Conservation (phyloP, 2,329 filamentous ascomycete genomes). For the Neurospora crassa region DNA sequence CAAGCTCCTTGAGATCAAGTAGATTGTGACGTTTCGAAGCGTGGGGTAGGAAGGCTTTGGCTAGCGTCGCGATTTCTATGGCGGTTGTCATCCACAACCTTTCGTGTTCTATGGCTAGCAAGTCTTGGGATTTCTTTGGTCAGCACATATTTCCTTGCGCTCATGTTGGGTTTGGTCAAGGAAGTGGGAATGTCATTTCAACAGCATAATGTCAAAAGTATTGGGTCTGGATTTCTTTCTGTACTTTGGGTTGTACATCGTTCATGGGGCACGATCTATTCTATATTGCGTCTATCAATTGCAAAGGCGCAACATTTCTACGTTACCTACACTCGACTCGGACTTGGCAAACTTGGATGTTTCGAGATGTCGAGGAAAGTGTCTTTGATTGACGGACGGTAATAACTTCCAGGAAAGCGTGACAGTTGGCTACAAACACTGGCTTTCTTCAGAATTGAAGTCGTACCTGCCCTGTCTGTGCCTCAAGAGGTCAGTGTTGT, state of each 20-base stretch:
- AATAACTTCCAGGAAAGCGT: background rate
- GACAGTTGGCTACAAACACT: background rate
- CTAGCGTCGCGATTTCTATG: background rate
- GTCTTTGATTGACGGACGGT: background rate
- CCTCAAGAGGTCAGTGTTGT: background rate
- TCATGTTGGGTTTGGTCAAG: background rate
- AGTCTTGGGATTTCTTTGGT: constrained; percentile 2
- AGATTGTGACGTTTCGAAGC: constrained; percentile 26
- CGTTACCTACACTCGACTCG: background rate
- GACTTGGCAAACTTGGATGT: background rate
- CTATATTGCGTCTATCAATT: background rate
- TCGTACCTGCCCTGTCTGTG: background rate
- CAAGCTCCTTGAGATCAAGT: constrained; percentile 78
- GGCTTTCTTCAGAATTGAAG: background rate
- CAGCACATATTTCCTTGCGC: background rate
- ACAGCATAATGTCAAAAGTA: background rate
- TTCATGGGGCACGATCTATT: background rate
- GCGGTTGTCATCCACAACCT: constrained; percentile 4
- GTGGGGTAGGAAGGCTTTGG: constrained; percentile 5
- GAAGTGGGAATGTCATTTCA: background rate
- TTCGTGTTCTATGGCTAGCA: constrained; percentile 9
- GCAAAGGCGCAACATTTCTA: background rate
- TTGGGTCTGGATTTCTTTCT: background rate
- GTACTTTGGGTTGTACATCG: background rate
- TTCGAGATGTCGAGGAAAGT: background rate